These are phyloP conservation scores for Zygoascus hellenicus DNA, from an alignment of 1,139 yeast genomes.

Conservation along the genomic window DNA sequence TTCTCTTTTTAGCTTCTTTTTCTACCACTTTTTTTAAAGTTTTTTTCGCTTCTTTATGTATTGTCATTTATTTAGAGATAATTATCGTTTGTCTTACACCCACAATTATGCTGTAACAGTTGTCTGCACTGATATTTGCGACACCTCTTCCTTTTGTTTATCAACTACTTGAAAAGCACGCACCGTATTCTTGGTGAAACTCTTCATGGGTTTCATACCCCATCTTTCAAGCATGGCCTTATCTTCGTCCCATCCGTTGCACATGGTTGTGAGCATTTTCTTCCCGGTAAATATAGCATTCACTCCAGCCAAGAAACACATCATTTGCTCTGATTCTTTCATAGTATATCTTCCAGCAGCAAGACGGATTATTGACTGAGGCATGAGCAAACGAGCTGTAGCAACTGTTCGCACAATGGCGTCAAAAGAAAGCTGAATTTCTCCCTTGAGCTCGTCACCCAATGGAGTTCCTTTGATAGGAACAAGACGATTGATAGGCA, in stretches of 20 bases:
- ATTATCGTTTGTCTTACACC: too few relatives aligned
- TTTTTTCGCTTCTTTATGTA: too few relatives aligned
- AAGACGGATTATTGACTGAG: slow-evolving; percentile 59
- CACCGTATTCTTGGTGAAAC: slow-evolving; percentile 33
- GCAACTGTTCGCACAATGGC: slow-evolving; percentile 64
- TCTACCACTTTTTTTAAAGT: too few relatives aligned
- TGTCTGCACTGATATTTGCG: too few relatives aligned
- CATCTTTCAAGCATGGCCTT: slow-evolving; percentile 58
- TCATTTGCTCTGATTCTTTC: slow-evolving; percentile 69
- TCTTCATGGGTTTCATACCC: slow-evolving; percentile 68
- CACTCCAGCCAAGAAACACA: slow-evolving; percentile 73
- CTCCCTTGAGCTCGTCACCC: slow-evolving; percentile 40
- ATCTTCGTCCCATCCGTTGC: slow-evolving; percentile 83
- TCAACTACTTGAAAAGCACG: neutral
- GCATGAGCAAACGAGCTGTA: slow-evolving; percentile 72
- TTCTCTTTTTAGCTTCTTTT: too few relatives aligned
- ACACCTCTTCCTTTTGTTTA: too few relatives aligned
- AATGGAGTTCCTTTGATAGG: slow-evolving; percentile 77
- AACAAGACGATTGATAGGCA: slow-evolving; percentile 76
- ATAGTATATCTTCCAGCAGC: slow-evolving; percentile 81
- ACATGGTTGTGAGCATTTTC: slow-evolving; percentile 75
- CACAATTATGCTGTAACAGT: too few relatives aligned
- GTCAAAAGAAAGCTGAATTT: slow-evolving; percentile 49
- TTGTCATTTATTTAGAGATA: too few relatives aligned
- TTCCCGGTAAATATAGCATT: slow-evolving; percentile 81